These are phyloP conservation scores for Boletus tylopilopsis DNA, from an alignment of 768 basidiomycete species.

Conservation along the genomic window DNA sequence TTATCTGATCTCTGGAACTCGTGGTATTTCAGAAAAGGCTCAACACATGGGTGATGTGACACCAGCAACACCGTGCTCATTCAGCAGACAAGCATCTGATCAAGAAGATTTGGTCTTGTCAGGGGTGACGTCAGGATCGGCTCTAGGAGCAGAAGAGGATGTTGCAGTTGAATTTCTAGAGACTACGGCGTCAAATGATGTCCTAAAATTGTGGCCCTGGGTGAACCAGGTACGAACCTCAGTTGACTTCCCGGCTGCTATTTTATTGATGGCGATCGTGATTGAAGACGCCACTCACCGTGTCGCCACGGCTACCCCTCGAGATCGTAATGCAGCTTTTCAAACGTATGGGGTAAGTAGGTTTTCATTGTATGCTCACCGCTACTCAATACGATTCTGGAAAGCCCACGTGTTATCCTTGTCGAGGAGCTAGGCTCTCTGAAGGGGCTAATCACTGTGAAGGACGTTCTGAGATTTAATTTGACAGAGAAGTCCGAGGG, in stretches of 20 bases:
- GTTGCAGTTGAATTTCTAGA: conserved; percentile 63
- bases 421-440: conserved; percentile 84
- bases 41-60: conserved; percentile 58
- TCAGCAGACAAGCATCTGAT: conserved; percentile 50
- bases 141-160: conserved; percentile 65
- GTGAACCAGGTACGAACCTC: conserved; percentile 75
- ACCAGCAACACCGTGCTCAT: conserved; percentile 68
- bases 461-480: conserved; percentile 91
- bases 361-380: background rate
- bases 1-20: background rate
- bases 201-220: conserved; percentile 80
- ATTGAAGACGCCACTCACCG: conserved; percentile 84
- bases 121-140: conserved; percentile 41
- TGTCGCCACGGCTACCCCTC: conserved; percentile 85
- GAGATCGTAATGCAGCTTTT: conserved; percentile 98
- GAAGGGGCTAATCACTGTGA: conserved; percentile 88
- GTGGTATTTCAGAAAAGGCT: conserved; percentile 57
- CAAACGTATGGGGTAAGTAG: conserved; percentile 93
- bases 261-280: background rate
- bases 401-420: conserved; percentile 91
- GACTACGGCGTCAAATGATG: conserved; percentile 51
- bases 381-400: background rate
- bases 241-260: background rate
- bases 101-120: conserved; percentile 47
- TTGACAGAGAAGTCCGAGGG: conserved; percentile 50